Percentiles rank a stretch among this genome's conserved stretches.
Evolutionary conservation across 768 basidiomycete species (phyloP).

Genomic region (Lepiota brunneoincarnata): DNA sequence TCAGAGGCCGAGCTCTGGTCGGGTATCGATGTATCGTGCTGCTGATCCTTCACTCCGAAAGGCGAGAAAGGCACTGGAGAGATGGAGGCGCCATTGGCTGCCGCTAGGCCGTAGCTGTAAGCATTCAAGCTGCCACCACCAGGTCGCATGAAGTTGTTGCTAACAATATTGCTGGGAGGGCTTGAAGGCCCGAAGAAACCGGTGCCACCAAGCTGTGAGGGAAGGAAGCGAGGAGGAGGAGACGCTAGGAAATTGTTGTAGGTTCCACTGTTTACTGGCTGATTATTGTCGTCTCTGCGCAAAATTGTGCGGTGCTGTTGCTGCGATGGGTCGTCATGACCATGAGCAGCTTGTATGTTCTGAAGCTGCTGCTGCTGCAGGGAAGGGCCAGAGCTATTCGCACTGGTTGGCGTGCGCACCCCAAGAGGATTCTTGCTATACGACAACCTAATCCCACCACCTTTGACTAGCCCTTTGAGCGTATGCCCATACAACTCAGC

Average conservation of each 20-base stretch:
- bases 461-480: slow-evolving; percentile 90
- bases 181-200: slow-evolving; percentile 20
- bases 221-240: slow-evolving; percentile 45
- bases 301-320: slow-evolving; percentile 17
- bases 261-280: slow-evolving; percentile 10
- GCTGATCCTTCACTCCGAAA: slow-evolving; percentile 32
- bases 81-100: slow-evolving; percentile 17
- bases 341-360: slow-evolving; percentile 16
- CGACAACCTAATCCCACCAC: slow-evolving; percentile 91
- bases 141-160: slow-evolving; percentile 36
- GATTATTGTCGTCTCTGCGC: slow-evolving; percentile 14
- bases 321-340: slow-evolving; percentile 14
- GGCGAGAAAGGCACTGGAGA: slow-evolving; percentile 32
- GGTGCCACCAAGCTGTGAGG: slow-evolving; percentile 15
- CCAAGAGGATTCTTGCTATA: slow-evolving; percentile 99
- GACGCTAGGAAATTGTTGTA: slow-evolving; percentile 37
- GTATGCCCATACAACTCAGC: slow-evolving; percentile 88
- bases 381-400: slow-evolving; percentile 33
- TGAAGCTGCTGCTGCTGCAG: slow-evolving; percentile 42
- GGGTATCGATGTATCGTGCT: slow-evolving; percentile 33
- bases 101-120: slow-evolving; percentile 25
- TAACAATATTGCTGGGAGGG: slow-evolving; percentile 16
- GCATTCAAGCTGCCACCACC: slow-evolving; percentile 21
- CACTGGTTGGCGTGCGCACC: slow-evolving; percentile 75
- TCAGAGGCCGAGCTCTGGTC: slow-evolving; percentile 29